Evolutionary conservation across 257 asterid genomes (phyloP).

Genomic region (Solanum paucissectum): DNA sequence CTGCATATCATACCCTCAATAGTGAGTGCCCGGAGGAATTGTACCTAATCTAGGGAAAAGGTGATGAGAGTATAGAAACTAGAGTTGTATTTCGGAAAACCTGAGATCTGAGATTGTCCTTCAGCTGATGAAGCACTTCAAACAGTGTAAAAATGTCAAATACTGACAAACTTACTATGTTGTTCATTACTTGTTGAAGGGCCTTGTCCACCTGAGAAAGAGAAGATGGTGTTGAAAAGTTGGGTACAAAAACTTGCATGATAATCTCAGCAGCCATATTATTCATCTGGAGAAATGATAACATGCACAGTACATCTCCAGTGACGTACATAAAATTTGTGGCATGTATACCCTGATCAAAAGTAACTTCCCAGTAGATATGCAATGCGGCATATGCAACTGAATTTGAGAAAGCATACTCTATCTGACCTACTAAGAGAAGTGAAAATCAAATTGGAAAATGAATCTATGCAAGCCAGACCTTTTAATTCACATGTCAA

Average conservation of each 20-base stretch:
- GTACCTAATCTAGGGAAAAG: not conserved
- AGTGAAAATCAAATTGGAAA: not conserved
- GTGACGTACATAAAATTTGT: not conserved
- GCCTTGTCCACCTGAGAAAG: slow-evolving; percentile 28
- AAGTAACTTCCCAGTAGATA: not conserved
- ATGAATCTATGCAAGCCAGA: not conserved
- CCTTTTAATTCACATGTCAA: not conserved
- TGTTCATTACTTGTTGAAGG: slow-evolving; percentile 44
- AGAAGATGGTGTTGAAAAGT: not conserved
- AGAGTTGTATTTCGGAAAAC: slow-evolving; percentile 16
- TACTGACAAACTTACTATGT: slow-evolving; percentile 44
- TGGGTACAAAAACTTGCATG: not conserved
- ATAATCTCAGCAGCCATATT: not conserved
- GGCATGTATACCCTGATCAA: not conserved
- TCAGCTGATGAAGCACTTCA: slow-evolving; percentile 56
- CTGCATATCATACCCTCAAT: slow-evolving; percentile 20
- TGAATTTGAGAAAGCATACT: not conserved
- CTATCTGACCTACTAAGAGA: not conserved
- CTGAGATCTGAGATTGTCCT: slow-evolving; percentile 42
- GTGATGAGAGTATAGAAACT: not conserved
- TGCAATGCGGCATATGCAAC: not conserved
- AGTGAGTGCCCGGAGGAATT: not conserved
- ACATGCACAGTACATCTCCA: not conserved
- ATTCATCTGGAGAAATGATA: not conserved
- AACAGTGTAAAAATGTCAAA: slow-evolving; percentile 67